Conservation (phyloP, 2,329 filamentous ascomycete species). For the Neurospora crassa region DNA sequence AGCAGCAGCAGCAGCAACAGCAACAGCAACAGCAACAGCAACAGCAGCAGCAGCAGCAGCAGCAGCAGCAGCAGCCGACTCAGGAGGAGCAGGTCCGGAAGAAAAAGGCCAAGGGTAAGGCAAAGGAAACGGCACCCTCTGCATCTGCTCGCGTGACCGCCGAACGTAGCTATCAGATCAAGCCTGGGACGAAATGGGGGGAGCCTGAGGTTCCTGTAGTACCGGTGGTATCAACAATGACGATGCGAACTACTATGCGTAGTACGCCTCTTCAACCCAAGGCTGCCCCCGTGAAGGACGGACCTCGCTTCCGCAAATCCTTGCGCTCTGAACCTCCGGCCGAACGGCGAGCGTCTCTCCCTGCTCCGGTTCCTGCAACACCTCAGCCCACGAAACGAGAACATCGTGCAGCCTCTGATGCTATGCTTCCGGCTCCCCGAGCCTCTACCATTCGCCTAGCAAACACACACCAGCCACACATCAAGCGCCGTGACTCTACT, state of each 20-base stretch:
- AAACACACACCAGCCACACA: conserved; percentile 22
- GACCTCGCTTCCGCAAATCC: conserved; percentile 26
- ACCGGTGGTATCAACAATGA: not conserved
- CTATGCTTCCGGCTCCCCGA: not conserved
- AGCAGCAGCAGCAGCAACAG: conserved; percentile 30
- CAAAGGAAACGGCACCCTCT: not conserved
- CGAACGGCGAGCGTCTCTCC: conserved; percentile 3
- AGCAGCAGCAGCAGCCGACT: conserved; percentile 2
- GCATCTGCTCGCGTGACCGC: conserved; percentile 2
- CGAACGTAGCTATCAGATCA: conserved; percentile 22
- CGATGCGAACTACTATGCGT: conserved; percentile 18
- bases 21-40: too few relatives aligned
- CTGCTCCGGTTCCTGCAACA: not conserved
- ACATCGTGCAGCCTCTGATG: conserved; percentile 4
- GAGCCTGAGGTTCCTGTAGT: conserved; percentile 7
- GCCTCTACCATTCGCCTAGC: not conserved
- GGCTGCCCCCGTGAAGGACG: conserved; percentile 1
- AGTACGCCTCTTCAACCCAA: conserved; percentile 10
- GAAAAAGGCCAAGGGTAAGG: not conserved
- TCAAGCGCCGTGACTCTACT: conserved; percentile 49
- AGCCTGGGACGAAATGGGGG: conserved; percentile 20
- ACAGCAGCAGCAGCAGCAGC: not conserved
- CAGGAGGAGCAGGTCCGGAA: not conserved
- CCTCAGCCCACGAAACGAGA: not conserved
- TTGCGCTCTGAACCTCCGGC: conserved; percentile 15